These are phyloP conservation scores for Cercospora citrullina DNA, from an alignment of 2,329 filamentous ascomycete genomes.

Conservation along the genomic window DNA sequence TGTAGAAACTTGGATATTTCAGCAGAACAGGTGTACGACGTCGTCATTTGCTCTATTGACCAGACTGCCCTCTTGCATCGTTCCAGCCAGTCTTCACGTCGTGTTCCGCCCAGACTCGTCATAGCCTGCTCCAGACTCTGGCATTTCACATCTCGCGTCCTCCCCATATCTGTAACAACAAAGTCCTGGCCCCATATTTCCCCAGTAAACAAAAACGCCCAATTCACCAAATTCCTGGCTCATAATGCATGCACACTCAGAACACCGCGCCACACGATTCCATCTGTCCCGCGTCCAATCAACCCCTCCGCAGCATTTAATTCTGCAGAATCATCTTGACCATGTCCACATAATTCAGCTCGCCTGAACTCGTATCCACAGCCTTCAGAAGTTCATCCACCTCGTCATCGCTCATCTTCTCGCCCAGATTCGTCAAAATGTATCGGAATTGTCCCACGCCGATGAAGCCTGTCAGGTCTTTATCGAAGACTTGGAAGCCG, in stretches of 20 bases:
- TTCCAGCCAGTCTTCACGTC: not conserved
- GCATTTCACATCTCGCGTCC: not conserved
- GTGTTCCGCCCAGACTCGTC: not conserved
- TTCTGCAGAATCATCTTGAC: constrained; percentile 46
- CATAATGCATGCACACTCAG: constrained; percentile 7
- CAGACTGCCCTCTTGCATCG: not conserved
- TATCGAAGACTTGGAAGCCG: constrained; percentile 99
- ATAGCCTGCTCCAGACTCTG: not conserved
- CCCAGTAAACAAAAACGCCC: constrained; percentile 1
- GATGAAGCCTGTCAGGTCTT: constrained; percentile 97
- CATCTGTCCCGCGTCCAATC: not conserved
- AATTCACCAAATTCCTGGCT: not conserved
- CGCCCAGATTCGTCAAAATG: constrained; percentile 92
- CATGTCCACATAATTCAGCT: constrained; percentile 84
- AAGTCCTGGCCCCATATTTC: not conserved
- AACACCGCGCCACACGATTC: not conserved
- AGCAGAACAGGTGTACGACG: not conserved
- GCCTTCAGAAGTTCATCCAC: constrained; percentile 98
- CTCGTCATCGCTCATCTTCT: constrained; percentile 99
- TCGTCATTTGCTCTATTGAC: not conserved
- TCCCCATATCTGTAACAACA: not conserved
- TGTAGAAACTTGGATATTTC: no score
- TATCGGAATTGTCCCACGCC: constrained; percentile 97
- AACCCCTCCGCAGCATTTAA: constrained; percentile 17
- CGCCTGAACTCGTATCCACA: constrained; percentile 90